Base-by-base conservation (phyloP, 139 green algal species). In the Asterochloris sp. region DNA sequence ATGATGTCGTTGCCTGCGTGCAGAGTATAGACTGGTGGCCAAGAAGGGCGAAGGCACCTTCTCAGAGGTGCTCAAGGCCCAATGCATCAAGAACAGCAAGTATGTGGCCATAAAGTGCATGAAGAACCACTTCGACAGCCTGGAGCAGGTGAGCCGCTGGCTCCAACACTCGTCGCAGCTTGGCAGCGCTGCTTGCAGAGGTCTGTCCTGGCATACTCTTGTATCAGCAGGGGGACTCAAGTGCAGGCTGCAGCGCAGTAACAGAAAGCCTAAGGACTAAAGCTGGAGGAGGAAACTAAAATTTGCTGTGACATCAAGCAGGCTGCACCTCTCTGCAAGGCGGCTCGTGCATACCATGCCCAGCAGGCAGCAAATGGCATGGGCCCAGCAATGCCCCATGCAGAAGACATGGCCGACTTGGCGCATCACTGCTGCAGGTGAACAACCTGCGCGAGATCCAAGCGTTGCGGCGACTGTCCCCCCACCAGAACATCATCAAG, bases 71-170 rank as follows among this genome's bases (percentile, higher is more conserved):
- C 91, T 97, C 68, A 96, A 96, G 81, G 93, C 93, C 16, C 93
- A 97, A 82, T 95, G 92, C 90, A 93, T 97, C 85, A 97, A 97
- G 88, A 96, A 94, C 82, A 91, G 92, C 75, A 95, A 94, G 76
- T 96, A 97, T 78, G 91, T 95, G 29, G 93, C 93, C 80, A 97
- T 97, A 80, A 97, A 97, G 84, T 96, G 92, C 88, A 96, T 97
- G 92, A 97, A 97, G 85, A 96, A 95, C 82, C 91, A 95, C 84
- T 97, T 97, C 87, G 93, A 96, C 86, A 90, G 79, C 78, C 81
- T 96, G 54, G 93, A 97, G 76, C 93, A 96, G 89, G 83, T 87
- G 21, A 17, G 80, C 28, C 4, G 61, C 54, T 26, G 78, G 78
- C 8, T 9, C 73, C 38, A 24, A 67, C 2, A 28, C 26, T 29